phyloP scores from a whole-genome alignment of 2,329 filamentous ascomycete species.

The Pseudogymnoascus sp. region DNA sequence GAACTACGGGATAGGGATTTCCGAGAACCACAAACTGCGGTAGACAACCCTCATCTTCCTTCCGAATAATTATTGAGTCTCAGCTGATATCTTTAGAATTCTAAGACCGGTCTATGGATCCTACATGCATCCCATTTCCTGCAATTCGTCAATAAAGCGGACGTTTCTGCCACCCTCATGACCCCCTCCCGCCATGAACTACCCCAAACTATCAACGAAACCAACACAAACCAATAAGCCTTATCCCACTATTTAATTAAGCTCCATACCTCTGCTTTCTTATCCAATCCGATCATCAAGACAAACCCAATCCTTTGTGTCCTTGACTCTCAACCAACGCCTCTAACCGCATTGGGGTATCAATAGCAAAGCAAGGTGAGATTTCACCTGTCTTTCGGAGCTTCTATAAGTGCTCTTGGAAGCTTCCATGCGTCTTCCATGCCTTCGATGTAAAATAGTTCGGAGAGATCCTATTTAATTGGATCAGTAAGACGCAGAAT shows the following conservation, averaged over 20 bases:
- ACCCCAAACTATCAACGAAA: neutral
- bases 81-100: neutral
- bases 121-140: neutral
- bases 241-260: neutral
- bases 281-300: neutral
- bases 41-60: neutral
- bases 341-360: conserved; percentile 4
- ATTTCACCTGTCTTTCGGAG: neutral
- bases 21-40: neutral
- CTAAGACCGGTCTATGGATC: neutral
- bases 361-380: conserved; percentile 8
- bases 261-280: neutral
- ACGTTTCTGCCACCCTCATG: neutral
- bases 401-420: conserved; percentile 6
- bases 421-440: neutral
- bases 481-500: neutral
- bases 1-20: neutral
- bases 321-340: conserved; percentile 1
- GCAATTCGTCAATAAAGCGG: neutral
- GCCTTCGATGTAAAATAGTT: neutral
- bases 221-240: conserved; percentile 1
- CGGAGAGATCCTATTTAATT: neutral
- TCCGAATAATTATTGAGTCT: neutral
- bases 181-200: neutral
- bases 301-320: neutral